Conservation (phyloP, 495 filamentous ascomycete genomes). For the Xylaria curta region DNA sequence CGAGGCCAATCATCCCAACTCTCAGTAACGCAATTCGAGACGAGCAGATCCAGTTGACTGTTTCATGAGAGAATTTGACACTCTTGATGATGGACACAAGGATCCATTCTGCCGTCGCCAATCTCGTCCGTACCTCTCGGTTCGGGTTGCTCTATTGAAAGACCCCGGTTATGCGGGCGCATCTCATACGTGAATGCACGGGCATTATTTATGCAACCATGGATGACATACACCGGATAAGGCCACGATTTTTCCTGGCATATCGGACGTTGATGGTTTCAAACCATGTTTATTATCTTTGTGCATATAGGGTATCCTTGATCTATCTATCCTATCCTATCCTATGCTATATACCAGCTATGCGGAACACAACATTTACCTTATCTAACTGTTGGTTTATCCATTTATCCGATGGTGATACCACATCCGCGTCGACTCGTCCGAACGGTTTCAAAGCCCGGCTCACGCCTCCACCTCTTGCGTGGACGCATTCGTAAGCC, state of each 20-base stretch:
- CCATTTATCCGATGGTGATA: constrained; percentile 15
- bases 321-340: constrained; percentile 10
- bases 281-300: not conserved
- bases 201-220: not conserved
- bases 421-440: constrained; percentile 15
- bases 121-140: not conserved
- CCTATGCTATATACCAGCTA: not conserved
- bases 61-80: constrained; percentile 8
- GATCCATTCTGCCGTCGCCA: constrained; percentile 5
- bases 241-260: not conserved
- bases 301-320: constrained; percentile 3
- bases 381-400: not conserved
- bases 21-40: constrained; percentile 17
- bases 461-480: constrained; percentile 7
- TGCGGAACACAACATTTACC: not conserved
- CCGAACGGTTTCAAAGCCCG: constrained; percentile 18
- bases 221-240: not conserved
- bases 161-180: not conserved
- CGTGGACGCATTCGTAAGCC: constrained; percentile 17
- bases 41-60: constrained; percentile 9
- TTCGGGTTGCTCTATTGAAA: not conserved
- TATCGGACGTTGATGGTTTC: constrained; percentile 3
- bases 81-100: constrained; percentile 20
- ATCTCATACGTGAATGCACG: constrained; percentile 6
- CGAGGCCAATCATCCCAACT: constrained; percentile 10